These are phyloP conservation scores for Colletotrichum filicis DNA, from an alignment of 2,329 filamentous ascomycete species.

Conservation along the genomic window DNA sequence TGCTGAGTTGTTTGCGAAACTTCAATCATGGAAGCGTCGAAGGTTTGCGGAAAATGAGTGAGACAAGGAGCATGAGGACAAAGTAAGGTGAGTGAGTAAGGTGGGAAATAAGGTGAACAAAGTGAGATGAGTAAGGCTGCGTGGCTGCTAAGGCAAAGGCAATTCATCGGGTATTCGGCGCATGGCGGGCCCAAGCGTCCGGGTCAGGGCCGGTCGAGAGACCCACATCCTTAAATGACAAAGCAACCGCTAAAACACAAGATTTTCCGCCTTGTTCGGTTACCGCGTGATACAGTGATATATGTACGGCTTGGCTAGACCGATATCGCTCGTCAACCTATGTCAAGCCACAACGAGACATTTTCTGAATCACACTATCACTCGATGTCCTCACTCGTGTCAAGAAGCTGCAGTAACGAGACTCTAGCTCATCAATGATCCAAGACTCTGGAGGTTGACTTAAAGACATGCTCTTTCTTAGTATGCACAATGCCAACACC, in stretches of 20 bases:
- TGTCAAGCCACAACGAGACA: background rate
- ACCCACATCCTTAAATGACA: slow-evolving; percentile 27
- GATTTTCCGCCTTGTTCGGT: slow-evolving; percentile 15
- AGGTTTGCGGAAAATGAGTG: background rate
- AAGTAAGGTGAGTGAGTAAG: background rate
- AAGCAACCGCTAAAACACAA: slow-evolving; percentile 23
- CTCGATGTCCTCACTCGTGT: background rate
- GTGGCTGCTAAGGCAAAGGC: background rate
- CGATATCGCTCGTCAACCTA: slow-evolving; percentile 14
- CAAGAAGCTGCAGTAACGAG: no score
- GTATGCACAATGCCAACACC: slow-evolving; percentile 14
- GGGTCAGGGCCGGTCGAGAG: slow-evolving; percentile 15
- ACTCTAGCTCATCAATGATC: background rate
- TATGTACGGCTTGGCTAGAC: slow-evolving; percentile 13
- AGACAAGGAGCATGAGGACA: background rate
- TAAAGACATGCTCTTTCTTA: background rate
- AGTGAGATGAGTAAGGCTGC: slow-evolving; percentile 2
- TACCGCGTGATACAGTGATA: background rate
- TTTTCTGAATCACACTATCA: background rate
- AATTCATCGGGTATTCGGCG: slow-evolving; percentile 29
- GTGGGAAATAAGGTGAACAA: background rate
- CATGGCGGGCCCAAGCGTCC: slow-evolving; percentile 10
- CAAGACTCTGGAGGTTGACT: background rate
- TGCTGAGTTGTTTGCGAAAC: no score
- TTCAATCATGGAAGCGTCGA: background rate